A percentile compares a stretch with the other conserved stretches of the same genome.
Evolutionary conservation across 2,329 filamentous ascomycete genomes (phyloP).

Genomic region (Colletotrichum falcatum): DNA sequence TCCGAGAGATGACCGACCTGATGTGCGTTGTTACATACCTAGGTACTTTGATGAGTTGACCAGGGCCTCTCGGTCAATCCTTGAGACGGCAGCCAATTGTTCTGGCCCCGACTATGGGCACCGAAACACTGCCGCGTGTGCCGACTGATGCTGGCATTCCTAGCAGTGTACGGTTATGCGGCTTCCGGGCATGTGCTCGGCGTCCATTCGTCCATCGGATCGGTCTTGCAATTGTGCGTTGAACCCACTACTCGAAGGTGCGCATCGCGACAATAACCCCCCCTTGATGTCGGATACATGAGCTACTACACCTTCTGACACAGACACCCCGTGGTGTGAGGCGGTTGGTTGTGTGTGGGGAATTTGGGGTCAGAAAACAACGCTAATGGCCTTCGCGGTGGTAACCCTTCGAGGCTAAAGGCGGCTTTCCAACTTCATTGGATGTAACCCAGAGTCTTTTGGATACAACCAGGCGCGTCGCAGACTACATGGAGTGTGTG

Average conservation of each 20-base stretch:
- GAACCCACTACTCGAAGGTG: not conserved
- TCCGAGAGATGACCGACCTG: not conserved
- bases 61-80: not conserved
- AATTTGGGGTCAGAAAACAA: conserved; percentile 23
- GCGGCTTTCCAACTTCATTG: not conserved
- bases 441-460: conserved; percentile 5
- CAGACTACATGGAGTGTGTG: no score
- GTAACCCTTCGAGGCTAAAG: conserved; percentile 1
- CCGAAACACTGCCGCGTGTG: not conserved
- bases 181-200: not conserved
- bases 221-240: not conserved
- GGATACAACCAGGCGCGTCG: not conserved
- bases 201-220: not conserved
- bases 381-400: not conserved
- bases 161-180: not conserved
- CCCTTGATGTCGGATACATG: not conserved
- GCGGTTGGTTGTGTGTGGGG: conserved; percentile 29
- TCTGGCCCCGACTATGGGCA: not conserved
- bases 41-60: not conserved
- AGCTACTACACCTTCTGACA: not conserved
- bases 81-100: not conserved
- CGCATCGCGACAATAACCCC: not conserved
- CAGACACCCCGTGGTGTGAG: not conserved
- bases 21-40: not conserved
- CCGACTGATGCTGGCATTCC: not conserved